Percentiles rank a stretch among this genome's conserved stretches.
phyloP scores from a whole-genome alignment of 805 yeast genomes.

The Scheffersomyces ergatensis region DNA sequence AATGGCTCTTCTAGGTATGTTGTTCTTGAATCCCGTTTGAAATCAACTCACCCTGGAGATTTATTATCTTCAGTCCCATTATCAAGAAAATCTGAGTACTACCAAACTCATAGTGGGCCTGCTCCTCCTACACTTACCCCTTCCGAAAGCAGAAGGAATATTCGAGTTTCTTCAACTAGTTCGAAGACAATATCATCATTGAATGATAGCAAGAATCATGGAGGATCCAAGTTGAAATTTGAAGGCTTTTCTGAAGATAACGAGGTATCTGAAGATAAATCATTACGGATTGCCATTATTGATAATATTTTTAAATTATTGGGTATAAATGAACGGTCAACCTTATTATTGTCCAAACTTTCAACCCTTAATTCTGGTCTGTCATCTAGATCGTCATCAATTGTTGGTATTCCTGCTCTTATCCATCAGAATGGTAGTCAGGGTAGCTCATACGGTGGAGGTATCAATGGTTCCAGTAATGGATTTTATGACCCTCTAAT shows the following conservation, averaged over 20 bases:
- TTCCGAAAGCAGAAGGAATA: background rate
- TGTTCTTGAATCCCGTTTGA: constrained; percentile 48
- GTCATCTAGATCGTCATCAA: constrained; percentile 27
- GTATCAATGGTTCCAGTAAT: background rate
- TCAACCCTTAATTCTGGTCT: constrained; percentile 6
- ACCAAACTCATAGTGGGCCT: constrained; percentile 14
- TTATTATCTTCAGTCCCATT: constrained; percentile 78
- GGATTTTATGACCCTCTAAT: background rate
- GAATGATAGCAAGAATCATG: constrained; percentile 1
- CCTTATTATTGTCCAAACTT: background rate
- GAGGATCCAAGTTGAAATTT: background rate
- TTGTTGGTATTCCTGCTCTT: constrained; percentile 13
- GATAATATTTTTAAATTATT: constrained; percentile 68
- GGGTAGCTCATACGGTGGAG: background rate
- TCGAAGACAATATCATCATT: constrained; percentile 12
- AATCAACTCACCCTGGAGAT: constrained; percentile 78
- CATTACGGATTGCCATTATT: constrained; percentile 60
- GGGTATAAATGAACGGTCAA: constrained; percentile 50
- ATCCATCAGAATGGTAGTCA: constrained; percentile 10
- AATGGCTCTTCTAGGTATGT: constrained; percentile 34
- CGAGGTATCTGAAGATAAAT: constrained; percentile 70
- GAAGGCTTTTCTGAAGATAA: constrained; percentile 47
- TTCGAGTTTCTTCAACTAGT: background rate
- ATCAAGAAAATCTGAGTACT: constrained; percentile 39
- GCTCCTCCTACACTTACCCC: background rate